phyloP scores from a whole-genome alignment of 805 yeast genomes.

The Isabelozyma heimii region DNA sequence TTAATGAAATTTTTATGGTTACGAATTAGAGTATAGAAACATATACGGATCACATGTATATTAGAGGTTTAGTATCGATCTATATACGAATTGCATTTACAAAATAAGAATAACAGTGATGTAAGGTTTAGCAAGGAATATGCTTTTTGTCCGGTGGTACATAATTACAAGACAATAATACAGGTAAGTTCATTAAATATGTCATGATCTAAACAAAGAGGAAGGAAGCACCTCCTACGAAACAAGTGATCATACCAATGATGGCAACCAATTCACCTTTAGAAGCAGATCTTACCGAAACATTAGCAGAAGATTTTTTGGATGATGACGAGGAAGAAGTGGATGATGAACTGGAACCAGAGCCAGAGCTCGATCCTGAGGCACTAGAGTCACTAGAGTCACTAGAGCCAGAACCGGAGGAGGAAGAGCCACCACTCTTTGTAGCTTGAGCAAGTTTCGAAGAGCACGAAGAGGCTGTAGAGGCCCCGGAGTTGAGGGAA shows the following conservation, averaged over 20 bases:
- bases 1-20: conserved; percentile 92
- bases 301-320: conserved; percentile 14
- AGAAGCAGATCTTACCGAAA: conserved; percentile 20
- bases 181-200: not conserved
- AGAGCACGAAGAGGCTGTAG: conserved; percentile 30
- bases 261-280: conserved; percentile 33
- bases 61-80: not conserved
- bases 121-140: too few relatives aligned
- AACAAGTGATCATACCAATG: conserved; percentile 30
- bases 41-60: too few relatives aligned
- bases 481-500: conserved; percentile 30
- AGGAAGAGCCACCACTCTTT: conserved; percentile 8
- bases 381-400: conserved; percentile 19
- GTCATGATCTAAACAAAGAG: conserved; percentile 13
- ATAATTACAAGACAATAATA: conserved; percentile 1
- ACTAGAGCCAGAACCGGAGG: conserved; percentile 9
- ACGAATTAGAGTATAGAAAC: conserved; percentile 32
- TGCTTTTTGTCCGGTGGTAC: not conserved
- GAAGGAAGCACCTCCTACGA: conserved; percentile 45
- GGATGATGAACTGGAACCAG: conserved; percentile 17
- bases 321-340: conserved; percentile 23
- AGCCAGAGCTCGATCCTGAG: conserved; percentile 19
- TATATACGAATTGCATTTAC: not conserved
- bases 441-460: conserved; percentile 18
- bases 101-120: too few relatives aligned